Evolutionary conservation across 805 yeast species (phyloP), one percentile per base, ranked within the genome.

Genomic region (Jamesozyma spencerorum): DNA sequence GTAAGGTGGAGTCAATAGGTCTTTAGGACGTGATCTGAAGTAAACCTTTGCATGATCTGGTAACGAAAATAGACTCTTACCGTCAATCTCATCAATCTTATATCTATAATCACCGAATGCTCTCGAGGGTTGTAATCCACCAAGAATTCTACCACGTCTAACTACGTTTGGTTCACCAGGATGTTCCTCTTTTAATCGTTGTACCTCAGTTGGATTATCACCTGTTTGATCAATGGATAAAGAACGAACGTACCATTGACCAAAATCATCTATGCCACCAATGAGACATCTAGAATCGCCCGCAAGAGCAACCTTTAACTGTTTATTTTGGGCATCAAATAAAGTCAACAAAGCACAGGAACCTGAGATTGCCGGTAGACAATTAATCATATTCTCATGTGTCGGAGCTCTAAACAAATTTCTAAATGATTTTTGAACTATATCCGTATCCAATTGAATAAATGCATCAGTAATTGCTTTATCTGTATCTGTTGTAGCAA

Each of bases 101-200:
- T 86, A 92, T 46, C 96, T 74, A 44, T 95, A 94, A 62, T 92
- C 98, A 36, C 98, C 98, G 68, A 92, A 92, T 1, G 97, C 95
- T 54, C 98, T 72, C 0, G 95, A 77, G 12, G 98, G 98, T 62
- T 92, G 97, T 47, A 92, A 71, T 10, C 92, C 78, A 0, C 98
- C 98, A 49, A 92, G 70, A 10, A 92, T 84, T 54, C 98, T 76
- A 4, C 97, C 98, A 46, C 85, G 77, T 48, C 83, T 71, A 28
- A 90, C 74, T 34, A 81, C 94, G 38, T 79, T 77, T 27, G 85
- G 82, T 62, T 90, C 97, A 45, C 79, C 80, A 1, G 98, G 98
- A 63, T 92, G 98, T 62, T 88, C 97, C 26, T 75, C 67, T 37
- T 79, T 73, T 42, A 92, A 75, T 47, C 96, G 74, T 18, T 78